Evolutionary conservation across 805 yeast species (phyloP).

Genomic region (Pichia exigua): DNA sequence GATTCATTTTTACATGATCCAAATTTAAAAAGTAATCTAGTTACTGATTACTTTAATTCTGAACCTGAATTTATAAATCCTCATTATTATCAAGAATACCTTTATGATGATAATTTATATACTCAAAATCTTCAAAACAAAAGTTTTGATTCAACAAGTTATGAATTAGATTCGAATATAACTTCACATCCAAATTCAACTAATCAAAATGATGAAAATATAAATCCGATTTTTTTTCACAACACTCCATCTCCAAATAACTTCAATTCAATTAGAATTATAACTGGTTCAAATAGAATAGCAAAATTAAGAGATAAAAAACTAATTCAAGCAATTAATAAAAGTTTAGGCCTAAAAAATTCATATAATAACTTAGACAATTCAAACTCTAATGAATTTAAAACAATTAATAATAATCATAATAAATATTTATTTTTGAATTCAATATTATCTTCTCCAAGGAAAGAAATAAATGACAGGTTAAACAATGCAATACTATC

Average conservation of each 20-base stretch:
- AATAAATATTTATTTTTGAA: no score
- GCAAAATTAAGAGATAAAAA: conserved; percentile 6
- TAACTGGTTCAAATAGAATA: conserved; percentile 8
- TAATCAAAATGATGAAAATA: conserved; percentile 1
- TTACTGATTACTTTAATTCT: background rate
- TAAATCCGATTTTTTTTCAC: conserved; percentile 6
- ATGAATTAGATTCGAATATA: conserved; percentile 6
- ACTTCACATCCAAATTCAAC: background rate
- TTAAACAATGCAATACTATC: background rate
- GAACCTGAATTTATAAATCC: background rate
- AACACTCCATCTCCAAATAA: conserved; percentile 8
- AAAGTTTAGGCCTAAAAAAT: conserved; percentile 1
- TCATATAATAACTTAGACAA: no score
- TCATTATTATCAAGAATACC: conserved; percentile 1
- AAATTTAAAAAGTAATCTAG: background rate
- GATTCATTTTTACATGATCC: background rate
- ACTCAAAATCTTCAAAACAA: background rate
- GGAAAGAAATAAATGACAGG: conserved; percentile 2
- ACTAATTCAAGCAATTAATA: conserved; percentile 4
- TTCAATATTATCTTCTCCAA: conserved; percentile 3
- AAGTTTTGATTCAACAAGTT: conserved; percentile 6
- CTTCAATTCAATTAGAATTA: conserved; percentile 3
- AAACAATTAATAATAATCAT: background rate
- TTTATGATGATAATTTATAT: conserved; percentile 1
- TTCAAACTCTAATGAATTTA: background rate